A percentile compares a stretch with the other conserved stretches of the same genome.
Evolutionary conservation across 1,284 basidiomycete species (phyloP).

Genomic region (Trichosporon sp.): DNA sequence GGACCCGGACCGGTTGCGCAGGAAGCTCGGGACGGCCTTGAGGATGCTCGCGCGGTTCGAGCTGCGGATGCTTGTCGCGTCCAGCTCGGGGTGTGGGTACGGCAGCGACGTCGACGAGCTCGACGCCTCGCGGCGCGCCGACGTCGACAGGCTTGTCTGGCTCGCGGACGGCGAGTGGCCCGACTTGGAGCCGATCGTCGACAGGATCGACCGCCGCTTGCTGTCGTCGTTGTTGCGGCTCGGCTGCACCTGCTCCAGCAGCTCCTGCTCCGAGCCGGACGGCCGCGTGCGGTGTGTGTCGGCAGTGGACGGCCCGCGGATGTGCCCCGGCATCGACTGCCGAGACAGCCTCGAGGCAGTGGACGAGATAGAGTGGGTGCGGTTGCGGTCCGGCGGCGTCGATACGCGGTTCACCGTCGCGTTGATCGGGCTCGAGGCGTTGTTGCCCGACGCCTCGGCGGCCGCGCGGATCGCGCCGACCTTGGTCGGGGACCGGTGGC

Average conservation of each 20-base stretch:
- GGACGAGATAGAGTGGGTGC: conserved; percentile 10
- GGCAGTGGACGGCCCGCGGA: conserved; percentile 6
- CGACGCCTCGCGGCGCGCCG: conserved; percentile 21
- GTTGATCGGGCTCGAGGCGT: not conserved
- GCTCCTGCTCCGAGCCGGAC: conserved; percentile 40
- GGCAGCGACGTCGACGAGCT: conserved; percentile 38
- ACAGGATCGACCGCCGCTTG: conserved; percentile 5
- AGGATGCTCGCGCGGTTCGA: conserved; percentile 38
- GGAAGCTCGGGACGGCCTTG: conserved; percentile 34
- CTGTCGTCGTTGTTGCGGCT: not conserved
- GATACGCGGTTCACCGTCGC: not conserved
- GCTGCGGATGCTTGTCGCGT: conserved; percentile 30
- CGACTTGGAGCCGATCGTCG: conserved; percentile 6
- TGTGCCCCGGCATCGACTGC: not conserved
- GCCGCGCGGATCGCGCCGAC: not conserved
- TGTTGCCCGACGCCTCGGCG: not conserved
- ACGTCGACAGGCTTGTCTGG: conserved; percentile 23
- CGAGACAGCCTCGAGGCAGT: conserved; percentile 5
- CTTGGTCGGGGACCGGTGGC: conserved; percentile 24
- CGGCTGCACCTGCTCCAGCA: conserved; percentile 26
- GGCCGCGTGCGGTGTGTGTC: conserved; percentile 11
- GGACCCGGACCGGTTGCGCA: conserved; percentile 29
- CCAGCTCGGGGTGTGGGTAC: conserved; percentile 32
- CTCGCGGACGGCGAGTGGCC: conserved; percentile 25
- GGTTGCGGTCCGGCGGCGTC: not conserved